These are phyloP conservation scores for Haplosporangium gracile DNA, from an alignment of 192 early-diverging fungal genomes.

Conservation along the genomic window DNA sequence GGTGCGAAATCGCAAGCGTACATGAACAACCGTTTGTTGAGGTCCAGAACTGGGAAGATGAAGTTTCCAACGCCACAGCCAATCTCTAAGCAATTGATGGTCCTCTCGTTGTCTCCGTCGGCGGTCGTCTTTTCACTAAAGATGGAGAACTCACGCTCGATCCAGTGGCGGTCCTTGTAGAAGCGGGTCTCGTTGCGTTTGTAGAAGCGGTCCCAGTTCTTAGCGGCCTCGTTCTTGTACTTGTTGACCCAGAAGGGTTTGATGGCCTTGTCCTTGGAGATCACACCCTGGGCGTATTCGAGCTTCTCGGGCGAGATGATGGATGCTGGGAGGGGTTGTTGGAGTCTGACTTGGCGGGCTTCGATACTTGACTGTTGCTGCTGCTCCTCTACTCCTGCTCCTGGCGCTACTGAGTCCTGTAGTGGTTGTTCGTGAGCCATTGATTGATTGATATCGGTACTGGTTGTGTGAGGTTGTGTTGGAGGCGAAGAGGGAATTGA, in stretches of 20 bases:
- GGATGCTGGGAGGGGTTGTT: conserved; percentile 32
- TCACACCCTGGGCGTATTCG: conserved; percentile 66
- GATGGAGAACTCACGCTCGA: conserved; percentile 91
- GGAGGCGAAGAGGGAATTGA: background rate
- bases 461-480: background rate
- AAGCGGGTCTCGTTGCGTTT: conserved; percentile 92
- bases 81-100: conserved; percentile 77
- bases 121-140: conserved; percentile 17
- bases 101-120: background rate
- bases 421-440: conserved; percentile 10
- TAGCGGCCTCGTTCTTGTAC: conserved; percentile 82
- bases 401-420: background rate
- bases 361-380: conserved; percentile 30
- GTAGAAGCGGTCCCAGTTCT: conserved; percentile 89
- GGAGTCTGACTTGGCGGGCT: conserved; percentile 35
- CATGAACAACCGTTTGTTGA: conserved; percentile 83
- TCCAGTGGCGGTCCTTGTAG: conserved; percentile 99
- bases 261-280: conserved; percentile 72
- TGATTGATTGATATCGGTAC: background rate
- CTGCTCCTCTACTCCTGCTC: background rate
- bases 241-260: conserved; percentile 86
- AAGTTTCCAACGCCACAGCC: conserved; percentile 99
- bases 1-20: conserved; percentile 96
- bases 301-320: conserved; percentile 58
- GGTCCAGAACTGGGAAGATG: conserved; percentile 91